These are phyloP conservation scores for Alternaria hordeiaustralica DNA, from an alignment of 2,329 filamentous ascomycete genomes.

Conservation along the genomic window DNA sequence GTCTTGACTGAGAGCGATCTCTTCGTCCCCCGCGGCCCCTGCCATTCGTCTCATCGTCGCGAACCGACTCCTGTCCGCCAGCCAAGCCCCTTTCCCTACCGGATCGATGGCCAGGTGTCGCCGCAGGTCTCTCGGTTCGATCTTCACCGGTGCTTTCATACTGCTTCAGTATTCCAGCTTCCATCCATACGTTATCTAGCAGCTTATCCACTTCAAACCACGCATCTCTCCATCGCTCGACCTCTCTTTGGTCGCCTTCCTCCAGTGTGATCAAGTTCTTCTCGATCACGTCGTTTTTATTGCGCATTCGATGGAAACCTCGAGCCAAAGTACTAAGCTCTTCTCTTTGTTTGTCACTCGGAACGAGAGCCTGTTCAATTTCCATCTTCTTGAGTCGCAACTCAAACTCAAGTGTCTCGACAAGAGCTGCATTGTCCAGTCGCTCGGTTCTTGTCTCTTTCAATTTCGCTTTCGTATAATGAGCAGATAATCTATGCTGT, in stretches of 20 bases:
- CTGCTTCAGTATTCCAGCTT: neutral
- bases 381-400: neutral
- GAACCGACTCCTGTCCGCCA: too few species aligned
- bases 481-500: neutral
- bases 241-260: neutral
- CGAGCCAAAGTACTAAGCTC: neutral
- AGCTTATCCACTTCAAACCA: neutral
- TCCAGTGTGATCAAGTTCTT: neutral
- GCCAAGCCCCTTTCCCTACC: too few species aligned
- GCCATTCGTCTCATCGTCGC: neutral
- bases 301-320: neutral
- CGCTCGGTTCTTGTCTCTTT: neutral
- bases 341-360: neutral
- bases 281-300: neutral
- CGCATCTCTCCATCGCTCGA: neutral
- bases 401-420: neutral
- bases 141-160: neutral
- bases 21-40: neutral
- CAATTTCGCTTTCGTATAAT: neutral
- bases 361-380: neutral
- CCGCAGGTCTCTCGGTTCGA: neutral
- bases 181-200: neutral
- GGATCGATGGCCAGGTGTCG: too few species aligned
- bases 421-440: neutral
- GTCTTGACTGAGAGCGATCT: neutral